Conservation (phyloP, 73 alveolate species). For the Halteria grandinella region DNA sequence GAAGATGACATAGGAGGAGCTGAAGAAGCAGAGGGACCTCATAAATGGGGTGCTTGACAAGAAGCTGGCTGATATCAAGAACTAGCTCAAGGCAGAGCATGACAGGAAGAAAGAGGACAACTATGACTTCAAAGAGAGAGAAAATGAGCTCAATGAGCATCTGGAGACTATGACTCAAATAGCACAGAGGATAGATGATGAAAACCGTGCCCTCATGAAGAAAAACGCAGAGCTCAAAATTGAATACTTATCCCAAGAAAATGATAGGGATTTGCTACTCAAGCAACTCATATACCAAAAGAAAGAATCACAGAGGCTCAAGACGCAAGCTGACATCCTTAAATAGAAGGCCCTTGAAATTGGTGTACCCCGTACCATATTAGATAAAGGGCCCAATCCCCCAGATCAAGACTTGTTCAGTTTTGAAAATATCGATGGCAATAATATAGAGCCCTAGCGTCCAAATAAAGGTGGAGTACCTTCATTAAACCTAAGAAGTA, state of each 20-base stretch:
- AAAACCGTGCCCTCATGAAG: conserved; percentile 67
- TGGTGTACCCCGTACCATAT: no score
- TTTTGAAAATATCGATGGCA: no score
- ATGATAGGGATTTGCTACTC: conserved; percentile 69
- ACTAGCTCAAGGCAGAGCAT: conserved; percentile 23
- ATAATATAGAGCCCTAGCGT: no score
- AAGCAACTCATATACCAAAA: conserved; percentile 60
- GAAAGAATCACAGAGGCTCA: conserved; percentile 57
- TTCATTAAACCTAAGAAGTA: no score
- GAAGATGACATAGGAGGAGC: conserved; percentile 39
- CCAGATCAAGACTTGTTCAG: no score
- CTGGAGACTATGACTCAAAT: conserved; percentile 73
- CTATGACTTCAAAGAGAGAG: conserved; percentile 67
- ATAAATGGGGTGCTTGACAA: conserved; percentile 31
- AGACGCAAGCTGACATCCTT: conserved; percentile 5
- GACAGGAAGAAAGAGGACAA: conserved; percentile 45
- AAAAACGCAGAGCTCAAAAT: conserved; percentile 76
- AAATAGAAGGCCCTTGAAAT: no score
- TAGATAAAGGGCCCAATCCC: no score
- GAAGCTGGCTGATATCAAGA: conserved; percentile 44
- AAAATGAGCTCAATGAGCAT: conserved; percentile 70
- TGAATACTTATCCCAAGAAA: conserved; percentile 70
- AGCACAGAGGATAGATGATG: conserved; percentile 70
- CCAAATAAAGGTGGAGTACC: no score
- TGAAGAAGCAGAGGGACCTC: conserved; percentile 20